Percentiles rank a stretch among this genome's conserved stretches.
phyloP scores from a whole-genome alignment of 2,329 filamentous ascomycete species.

The Clonostachys sp. region DNA sequence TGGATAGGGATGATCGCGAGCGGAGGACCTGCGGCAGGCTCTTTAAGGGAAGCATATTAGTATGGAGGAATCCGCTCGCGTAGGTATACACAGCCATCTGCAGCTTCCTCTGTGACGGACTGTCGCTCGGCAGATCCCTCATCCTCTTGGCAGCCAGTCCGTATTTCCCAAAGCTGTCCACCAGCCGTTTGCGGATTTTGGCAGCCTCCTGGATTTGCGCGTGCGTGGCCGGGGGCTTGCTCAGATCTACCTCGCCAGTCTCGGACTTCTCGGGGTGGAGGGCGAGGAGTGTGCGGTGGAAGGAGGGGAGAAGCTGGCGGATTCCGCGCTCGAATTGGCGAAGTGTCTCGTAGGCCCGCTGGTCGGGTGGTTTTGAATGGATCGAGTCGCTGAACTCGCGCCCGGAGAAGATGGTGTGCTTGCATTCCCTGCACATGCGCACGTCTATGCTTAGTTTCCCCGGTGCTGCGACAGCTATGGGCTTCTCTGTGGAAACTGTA shows the following conservation, averaged over 20 bases:
- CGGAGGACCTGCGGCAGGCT: slow-evolving; percentile 63
- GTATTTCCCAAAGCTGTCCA: slow-evolving; percentile 86
- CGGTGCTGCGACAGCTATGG: slow-evolving; percentile 11
- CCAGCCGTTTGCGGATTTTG: slow-evolving; percentile 84
- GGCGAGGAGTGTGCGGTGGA: slow-evolving; percentile 70
- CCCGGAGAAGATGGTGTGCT: slow-evolving; percentile 53
- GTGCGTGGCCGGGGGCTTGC: slow-evolving; percentile 42
- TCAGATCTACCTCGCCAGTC: slow-evolving; percentile 25
- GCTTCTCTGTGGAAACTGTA: slow-evolving; percentile 31
- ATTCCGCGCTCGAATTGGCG: slow-evolving; percentile 87
- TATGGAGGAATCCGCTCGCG: slow-evolving; percentile 77
- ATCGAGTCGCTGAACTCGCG: slow-evolving; percentile 74
- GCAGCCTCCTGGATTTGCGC: slow-evolving; percentile 79
- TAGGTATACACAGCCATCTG: slow-evolving; percentile 81
- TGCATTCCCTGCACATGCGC: slow-evolving; percentile 90
- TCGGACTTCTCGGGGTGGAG: slow-evolving; percentile 54
- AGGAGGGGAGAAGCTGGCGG: slow-evolving; percentile 72
- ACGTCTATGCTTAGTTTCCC: slow-evolving; percentile 70
- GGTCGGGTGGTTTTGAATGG: slow-evolving; percentile 63
- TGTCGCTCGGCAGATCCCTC: slow-evolving; percentile 71
- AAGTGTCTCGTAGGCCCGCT: slow-evolving; percentile 78
- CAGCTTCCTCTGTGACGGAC: slow-evolving; percentile 65
- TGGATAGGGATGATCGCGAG: slow-evolving; percentile 24
- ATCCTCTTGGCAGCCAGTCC: slow-evolving; percentile 77
- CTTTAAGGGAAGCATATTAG: slow-evolving; percentile 87